A percentile compares a stretch with the other conserved stretches of the same genome.
phyloP scores from a whole-genome alignment of 805 yeast genomes.

The Sugiyamaella americana region DNA sequence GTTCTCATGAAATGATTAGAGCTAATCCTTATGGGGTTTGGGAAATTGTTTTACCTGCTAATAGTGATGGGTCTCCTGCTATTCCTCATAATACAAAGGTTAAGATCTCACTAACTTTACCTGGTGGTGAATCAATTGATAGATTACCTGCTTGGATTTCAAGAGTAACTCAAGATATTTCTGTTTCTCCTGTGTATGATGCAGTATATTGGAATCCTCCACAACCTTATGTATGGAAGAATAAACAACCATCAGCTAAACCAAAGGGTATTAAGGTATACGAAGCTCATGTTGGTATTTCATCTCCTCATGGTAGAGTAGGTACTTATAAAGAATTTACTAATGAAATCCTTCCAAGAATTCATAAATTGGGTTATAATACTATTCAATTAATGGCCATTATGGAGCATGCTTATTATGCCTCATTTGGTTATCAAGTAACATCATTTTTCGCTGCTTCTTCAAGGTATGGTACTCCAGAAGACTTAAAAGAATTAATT shows the following conservation, averaged over 20 bases:
- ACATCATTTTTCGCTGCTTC: constrained; percentile 87
- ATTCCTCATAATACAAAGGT: constrained; percentile 79
- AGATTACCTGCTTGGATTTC: constrained; percentile 86
- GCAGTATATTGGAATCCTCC: constrained; percentile 92
- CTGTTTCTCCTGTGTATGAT: constrained; percentile 53
- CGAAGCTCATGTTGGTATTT: constrained; percentile 91
- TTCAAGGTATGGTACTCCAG: constrained; percentile 92
- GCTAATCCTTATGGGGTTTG: constrained; percentile 67
- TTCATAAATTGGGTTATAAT: constrained; percentile 80
- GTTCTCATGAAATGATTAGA: constrained; percentile 47
- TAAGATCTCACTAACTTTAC: constrained; percentile 53
- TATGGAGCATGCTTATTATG: constrained; percentile 98
- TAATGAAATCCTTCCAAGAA: constrained; percentile 69
- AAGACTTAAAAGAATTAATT: constrained; percentile 81
- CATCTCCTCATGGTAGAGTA: constrained; percentile 80
- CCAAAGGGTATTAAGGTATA: constrained; percentile 63
- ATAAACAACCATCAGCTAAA: constrained; percentile 44
- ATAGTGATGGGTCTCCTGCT: constrained; percentile 47
- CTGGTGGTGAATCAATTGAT: constrained; percentile 65
- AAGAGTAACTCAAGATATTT: constrained; percentile 63
- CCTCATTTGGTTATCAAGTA: constrained; percentile 95
- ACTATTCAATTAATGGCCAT: constrained; percentile 95
- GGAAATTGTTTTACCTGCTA: constrained; percentile 52
- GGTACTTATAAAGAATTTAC: constrained; percentile 87
- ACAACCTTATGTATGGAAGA: constrained; percentile 50